phyloP scores from a whole-genome alignment of 108 stramenopile genomes.

The Bacterosira constricta region DNA sequence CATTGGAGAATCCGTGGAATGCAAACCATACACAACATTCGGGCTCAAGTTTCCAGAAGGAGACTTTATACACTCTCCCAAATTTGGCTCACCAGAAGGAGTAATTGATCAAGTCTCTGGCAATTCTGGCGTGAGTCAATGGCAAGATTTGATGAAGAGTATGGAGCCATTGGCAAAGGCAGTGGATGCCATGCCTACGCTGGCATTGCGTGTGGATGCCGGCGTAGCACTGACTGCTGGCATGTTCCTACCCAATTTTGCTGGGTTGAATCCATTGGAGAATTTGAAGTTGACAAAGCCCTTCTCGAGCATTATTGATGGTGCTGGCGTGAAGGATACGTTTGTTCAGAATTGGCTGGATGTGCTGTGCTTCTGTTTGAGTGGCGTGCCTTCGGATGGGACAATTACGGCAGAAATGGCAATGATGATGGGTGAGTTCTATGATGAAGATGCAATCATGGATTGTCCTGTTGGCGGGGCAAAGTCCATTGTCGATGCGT shows the following conservation, averaged over 20 bases:
- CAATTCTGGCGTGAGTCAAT: slow-evolving; percentile 33
- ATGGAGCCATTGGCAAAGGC: slow-evolving; percentile 70
- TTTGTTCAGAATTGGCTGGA: slow-evolving; percentile 88
- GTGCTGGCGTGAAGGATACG: slow-evolving; percentile 60
- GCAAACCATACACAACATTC: slow-evolving; percentile 62
- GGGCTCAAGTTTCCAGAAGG: slow-evolving; percentile 76
- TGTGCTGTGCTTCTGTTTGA: slow-evolving; percentile 84
- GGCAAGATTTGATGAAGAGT: slow-evolving; percentile 56
- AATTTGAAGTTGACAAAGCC: slow-evolving; percentile 76
- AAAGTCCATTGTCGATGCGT: slow-evolving; percentile 82
- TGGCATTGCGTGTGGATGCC: slow-evolving; percentile 63
- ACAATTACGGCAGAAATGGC: slow-evolving; percentile 94
- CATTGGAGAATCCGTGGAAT: slow-evolving; percentile 65
- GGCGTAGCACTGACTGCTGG: slow-evolving; percentile 63
- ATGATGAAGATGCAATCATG: slow-evolving; percentile 74
- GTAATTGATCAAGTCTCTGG: slow-evolving; percentile 52
- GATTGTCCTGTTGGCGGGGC: slow-evolving; percentile 88
- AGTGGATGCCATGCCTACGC: slow-evolving; percentile 78
- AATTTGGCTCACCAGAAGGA: slow-evolving; percentile 51
- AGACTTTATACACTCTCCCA: slow-evolving; percentile 60
- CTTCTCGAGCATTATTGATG: slow-evolving; percentile 56
- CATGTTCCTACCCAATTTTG: slow-evolving; percentile 69
- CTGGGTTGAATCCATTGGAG: slow-evolving; percentile 66
- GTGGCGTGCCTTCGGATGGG: slow-evolving; percentile 78
- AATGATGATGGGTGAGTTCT: slow-evolving; percentile 93